Conservation (phyloP, 2,329 filamentous ascomycete genomes). For the Capronia americana region DNA sequence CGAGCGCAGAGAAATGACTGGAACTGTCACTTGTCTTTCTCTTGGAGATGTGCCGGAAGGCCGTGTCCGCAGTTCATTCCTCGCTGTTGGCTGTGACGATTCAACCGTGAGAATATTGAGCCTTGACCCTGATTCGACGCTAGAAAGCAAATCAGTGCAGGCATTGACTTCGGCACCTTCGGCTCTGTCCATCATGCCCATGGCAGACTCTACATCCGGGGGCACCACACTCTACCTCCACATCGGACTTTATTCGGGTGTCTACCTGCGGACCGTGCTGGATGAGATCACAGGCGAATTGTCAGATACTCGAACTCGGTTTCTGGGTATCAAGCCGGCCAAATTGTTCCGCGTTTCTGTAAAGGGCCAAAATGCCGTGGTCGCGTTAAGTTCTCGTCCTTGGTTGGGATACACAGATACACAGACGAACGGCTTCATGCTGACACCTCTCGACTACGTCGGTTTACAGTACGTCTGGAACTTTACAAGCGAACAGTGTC, state of each 20-base stretch:
- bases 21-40: slow-evolving; percentile 93
- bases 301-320: slow-evolving; percentile 91
- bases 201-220: slow-evolving; percentile 90
- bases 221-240: slow-evolving; percentile 91
- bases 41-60: slow-evolving; percentile 92
- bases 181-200: slow-evolving; percentile 87
- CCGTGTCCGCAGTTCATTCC: slow-evolving; percentile 83
- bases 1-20: slow-evolving; percentile 92
- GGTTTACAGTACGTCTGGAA: slow-evolving; percentile 94
- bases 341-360: slow-evolving; percentile 91
- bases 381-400: slow-evolving; percentile 90
- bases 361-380: slow-evolving; percentile 79
- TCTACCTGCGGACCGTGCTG: slow-evolving; percentile 92
- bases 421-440: slow-evolving; percentile 84
- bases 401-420: slow-evolving; percentile 95
- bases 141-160: slow-evolving; percentile 94
- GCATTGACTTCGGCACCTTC: slow-evolving; percentile 90
- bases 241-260: slow-evolving; percentile 92
- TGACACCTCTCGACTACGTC: slow-evolving; percentile 88
- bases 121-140: slow-evolving; percentile 83
- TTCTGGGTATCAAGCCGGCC: slow-evolving; percentile 87
- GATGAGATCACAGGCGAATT: slow-evolving; percentile 96
- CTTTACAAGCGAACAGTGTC: slow-evolving; percentile 92
- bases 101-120: slow-evolving; percentile 93
- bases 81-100: slow-evolving; percentile 96